Evolutionary conservation across 768 basidiomycete genomes (phyloP).

Genomic region (Tylopilus felleus): DNA sequence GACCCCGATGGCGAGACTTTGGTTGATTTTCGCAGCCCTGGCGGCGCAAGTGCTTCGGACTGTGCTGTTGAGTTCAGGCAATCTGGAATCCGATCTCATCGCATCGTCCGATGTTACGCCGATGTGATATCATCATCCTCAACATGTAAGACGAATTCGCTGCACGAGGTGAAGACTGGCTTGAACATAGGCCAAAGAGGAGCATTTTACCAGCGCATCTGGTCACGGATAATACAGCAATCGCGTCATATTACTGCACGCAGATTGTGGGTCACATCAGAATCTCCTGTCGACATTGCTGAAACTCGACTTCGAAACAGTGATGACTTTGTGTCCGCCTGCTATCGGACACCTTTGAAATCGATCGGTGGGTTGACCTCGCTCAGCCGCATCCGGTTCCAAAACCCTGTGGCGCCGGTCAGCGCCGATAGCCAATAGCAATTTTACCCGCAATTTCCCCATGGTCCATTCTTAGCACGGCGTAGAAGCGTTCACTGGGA

Average conservation of each 20-base stretch:
- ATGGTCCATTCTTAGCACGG: background rate
- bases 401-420: slow-evolving; percentile 2
- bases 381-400: background rate
- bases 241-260: background rate
- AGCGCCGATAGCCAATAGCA: slow-evolving; percentile 13
- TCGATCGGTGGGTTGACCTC: background rate
- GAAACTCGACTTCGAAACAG: no score
- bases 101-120: slow-evolving; percentile 3
- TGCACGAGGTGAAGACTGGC: background rate
- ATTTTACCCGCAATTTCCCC: background rate
- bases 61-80: background rate
- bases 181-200: background rate
- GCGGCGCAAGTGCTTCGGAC: background rate
- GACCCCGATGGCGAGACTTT: background rate
- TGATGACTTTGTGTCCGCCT: background rate
- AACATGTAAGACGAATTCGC: slow-evolving; percentile 6
- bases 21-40: background rate
- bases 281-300: background rate
- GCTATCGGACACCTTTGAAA: background rate
- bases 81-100: slow-evolving; percentile 1
- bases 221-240: background rate
- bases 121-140: slow-evolving; percentile 5
- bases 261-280: no score
- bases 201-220: background rate
- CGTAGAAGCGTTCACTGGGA: background rate